These are phyloP conservation scores for Ogataea nitratoaversa DNA, from an alignment of 805 yeast genomes.

Conservation along the genomic window DNA sequence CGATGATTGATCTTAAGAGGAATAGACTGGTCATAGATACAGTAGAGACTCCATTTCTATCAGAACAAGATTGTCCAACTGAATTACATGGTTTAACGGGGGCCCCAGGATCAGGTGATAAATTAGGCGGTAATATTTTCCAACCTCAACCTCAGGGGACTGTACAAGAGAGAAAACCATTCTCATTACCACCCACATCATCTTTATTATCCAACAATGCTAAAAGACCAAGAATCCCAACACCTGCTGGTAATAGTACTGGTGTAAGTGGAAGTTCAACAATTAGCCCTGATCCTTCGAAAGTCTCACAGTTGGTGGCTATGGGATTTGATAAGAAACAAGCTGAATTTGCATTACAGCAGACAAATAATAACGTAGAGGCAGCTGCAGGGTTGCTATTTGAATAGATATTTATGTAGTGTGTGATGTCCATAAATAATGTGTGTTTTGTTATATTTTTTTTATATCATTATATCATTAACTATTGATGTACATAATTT, in stretches of 20 bases:
- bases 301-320: constrained; percentile 44
- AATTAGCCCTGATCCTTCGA: constrained; percentile 21
- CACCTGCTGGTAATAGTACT: constrained; percentile 14
- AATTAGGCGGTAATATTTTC: constrained; percentile 35
- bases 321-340: constrained; percentile 70
- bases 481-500: no score
- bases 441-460: neutral
- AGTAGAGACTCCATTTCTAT: constrained; percentile 65
- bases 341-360: constrained; percentile 59
- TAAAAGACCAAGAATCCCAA: constrained; percentile 20
- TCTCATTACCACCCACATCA: neutral
- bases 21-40: constrained; percentile 69
- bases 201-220: constrained; percentile 11
- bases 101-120: constrained; percentile 11
- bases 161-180: no score
- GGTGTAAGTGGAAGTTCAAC: no score
- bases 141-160: no score
- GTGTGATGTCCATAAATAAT: neutral
- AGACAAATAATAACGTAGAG: constrained; percentile 75
- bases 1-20: constrained; percentile 66
- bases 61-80: constrained; percentile 65
- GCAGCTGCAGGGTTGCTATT: constrained; percentile 80
- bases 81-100: constrained; percentile 20
- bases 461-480: neutral
- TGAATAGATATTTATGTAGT: constrained; percentile 4